A percentile compares a stretch with the other conserved stretches of the same genome.
These are phyloP conservation scores for Zygosaccharomyces gambellarensis DNA, from an alignment of 805 yeast species.

Conservation along the genomic window DNA sequence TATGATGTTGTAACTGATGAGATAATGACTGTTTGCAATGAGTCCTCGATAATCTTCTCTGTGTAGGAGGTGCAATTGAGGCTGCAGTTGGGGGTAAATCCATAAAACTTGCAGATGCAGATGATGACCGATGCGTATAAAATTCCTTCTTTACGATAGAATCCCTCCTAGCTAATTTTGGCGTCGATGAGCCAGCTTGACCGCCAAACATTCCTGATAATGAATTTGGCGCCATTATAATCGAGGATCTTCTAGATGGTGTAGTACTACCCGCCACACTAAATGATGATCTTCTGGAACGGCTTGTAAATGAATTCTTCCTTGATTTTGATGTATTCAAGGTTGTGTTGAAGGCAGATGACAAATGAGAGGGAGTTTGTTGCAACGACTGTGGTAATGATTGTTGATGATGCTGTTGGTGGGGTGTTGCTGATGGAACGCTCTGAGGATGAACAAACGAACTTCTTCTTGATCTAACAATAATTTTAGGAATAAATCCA, in stretches of 20 bases:
- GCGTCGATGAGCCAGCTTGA: slow-evolving; percentile 12
- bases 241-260: slow-evolving; percentile 30
- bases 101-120: slow-evolving; percentile 13
- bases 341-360: slow-evolving; percentile 23
- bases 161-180: slow-evolving; percentile 21
- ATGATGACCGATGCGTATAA: slow-evolving; percentile 11
- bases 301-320: slow-evolving; percentile 31
- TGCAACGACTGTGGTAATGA: background rate
- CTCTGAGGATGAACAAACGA: slow-evolving; percentile 21
- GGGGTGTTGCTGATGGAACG: slow-evolving; percentile 6
- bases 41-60: slow-evolving; percentile 9
- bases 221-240: slow-evolving; percentile 26
- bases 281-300: slow-evolving; percentile 33
- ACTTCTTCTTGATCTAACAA: slow-evolving; percentile 33
- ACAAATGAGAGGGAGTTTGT: slow-evolving; percentile 14
- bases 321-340: slow-evolving; percentile 28
- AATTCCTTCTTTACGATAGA: slow-evolving; percentile 19
- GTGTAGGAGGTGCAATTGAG: slow-evolving; percentile 7
- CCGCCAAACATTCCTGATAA: slow-evolving; percentile 13
- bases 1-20: slow-evolving; percentile 1
- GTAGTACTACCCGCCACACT: slow-evolving; percentile 21
- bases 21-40: slow-evolving; percentile 5
- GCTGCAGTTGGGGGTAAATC: slow-evolving; percentile 20
- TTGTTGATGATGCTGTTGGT: background rate
- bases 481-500: slow-evolving; percentile 35